Evolutionary conservation across 164 flowering plant genomes (phyloP), one percentile per base, ranked within the genome.

Genomic region (Vitis vinifera): DNA sequence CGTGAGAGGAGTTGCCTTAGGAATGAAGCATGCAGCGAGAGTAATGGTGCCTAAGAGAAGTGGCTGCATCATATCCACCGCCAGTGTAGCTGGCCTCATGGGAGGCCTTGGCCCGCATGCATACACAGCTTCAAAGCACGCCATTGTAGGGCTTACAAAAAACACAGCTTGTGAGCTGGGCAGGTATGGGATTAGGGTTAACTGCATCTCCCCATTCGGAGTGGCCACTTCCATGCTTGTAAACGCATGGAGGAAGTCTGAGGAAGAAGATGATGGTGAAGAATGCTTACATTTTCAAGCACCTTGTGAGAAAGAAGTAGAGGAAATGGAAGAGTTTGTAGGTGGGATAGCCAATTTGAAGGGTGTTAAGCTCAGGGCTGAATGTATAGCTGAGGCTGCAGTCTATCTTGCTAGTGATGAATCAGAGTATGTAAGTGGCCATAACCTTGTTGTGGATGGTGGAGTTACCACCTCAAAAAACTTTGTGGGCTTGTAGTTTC

Each of bases 21-120:
- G 95, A 12, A 90, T 89, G 72, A 92, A 92, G 78, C 97, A 91
- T 51, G 95, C 95, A 0, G 90, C 97, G 0, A 82, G 95, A 0
- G 91, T 75, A 14, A 92, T 90, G 96, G 69, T 92, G 27, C 83
- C 87, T 0, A 68, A 82, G 27, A 76, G 86, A 0, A 61, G 69
- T 10, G 97, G 98, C 1, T 85, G 89, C 71, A 90, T 94, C 12
- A 83, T 93, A 23, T 88, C 90, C 9, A 86, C 88, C 0, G 85
- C 97, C 0, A 91, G 95, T 67, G 93, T 91, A 1, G 95, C 95
- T 0, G 97, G 90, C 0, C 86, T 90, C 13, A 65, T 84, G 80
- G 98, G 97, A 3, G 98, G 98, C 6, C 80, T 93, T 0, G 94
- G 94, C 1, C 94, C 98, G 0, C 94, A 93, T 51, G 83, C 92